Evolutionary conservation across 345 rosid species (phyloP).

Genomic region (Cardamine occulta): DNA sequence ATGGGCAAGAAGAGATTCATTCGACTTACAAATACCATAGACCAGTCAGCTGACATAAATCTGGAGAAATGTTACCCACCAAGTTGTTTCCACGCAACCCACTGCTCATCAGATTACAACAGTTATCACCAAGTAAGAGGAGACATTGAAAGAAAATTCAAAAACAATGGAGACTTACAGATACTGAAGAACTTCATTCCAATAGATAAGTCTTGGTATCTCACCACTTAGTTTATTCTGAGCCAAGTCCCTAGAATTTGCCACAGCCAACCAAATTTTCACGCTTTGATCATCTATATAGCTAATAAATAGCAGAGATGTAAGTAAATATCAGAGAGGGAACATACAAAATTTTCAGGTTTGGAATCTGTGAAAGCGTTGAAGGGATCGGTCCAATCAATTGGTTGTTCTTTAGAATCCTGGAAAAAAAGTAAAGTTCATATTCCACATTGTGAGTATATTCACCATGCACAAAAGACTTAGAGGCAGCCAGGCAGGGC

Average conservation of each 20-base stretch:
- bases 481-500: neutral
- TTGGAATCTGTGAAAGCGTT: slow-evolving; percentile 91
- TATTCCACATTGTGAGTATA: slow-evolving; percentile 22
- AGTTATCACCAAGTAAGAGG: slow-evolving; percentile 5
- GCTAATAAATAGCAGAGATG: neutral
- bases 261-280: slow-evolving; percentile 1
- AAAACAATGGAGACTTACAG: slow-evolving; percentile 61
- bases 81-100: slow-evolving; percentile 93
- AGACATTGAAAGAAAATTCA: slow-evolving; percentile 2
- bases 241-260: slow-evolving; percentile 74
- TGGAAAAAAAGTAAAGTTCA: slow-evolving; percentile 33
- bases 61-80: slow-evolving; percentile 84
- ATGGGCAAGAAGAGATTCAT: slow-evolving; percentile 8
- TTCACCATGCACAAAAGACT: neutral
- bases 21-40: slow-evolving; percentile 97
- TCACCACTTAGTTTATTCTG: slow-evolving; percentile 91
- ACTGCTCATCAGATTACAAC: slow-evolving; percentile 44
- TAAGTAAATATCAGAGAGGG: neutral
- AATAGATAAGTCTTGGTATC: slow-evolving; percentile 94
- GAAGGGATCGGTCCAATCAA: slow-evolving; percentile 92
- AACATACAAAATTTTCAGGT: slow-evolving; percentile 82
- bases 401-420: slow-evolving; percentile 82
- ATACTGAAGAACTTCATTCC: slow-evolving; percentile 98
- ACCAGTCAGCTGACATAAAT: slow-evolving; percentile 93
- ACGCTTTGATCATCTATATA: neutral